Evolutionary conservation across 352 stramenopile species (phyloP), one percentile per base, ranked within the genome.

Genomic region (Phytophthora vignae): DNA sequence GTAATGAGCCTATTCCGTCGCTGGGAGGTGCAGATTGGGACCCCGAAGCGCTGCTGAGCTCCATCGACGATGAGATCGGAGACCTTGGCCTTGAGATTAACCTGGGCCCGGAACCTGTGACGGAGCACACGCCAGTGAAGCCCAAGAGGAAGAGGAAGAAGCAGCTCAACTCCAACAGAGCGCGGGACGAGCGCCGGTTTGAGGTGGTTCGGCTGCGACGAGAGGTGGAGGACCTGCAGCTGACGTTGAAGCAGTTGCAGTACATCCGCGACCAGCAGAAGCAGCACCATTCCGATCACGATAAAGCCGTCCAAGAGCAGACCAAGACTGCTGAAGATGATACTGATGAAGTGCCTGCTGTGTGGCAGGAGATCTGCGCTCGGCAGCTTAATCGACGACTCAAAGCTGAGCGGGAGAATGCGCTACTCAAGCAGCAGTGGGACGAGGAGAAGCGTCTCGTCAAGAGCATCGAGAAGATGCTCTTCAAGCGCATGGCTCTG

Each of bases 381-480:
- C 60, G 61, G 2, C 73, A 83, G 38, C 50, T 70, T 7, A 21
- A 64, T 52, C 63, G 61, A 50, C 60, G 72, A 1, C 9, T 71
- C 27, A 73, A 76, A 31, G 60, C 58, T 25, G 73, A 81, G 42
- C 46, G 36, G 7, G 73, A 81, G 48, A 83, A 83, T 46, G 29
- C 44, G 7, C 66, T 49, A 17, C 70, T 83, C 50, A 83, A 81
- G 54, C 60, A 66, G 8, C 57, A 59, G 10, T 67, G 68, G 19
- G 73, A 81, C 46, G 64, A 67, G 44, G 73, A 83, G 50, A 62
- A 71, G n/a, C 60, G 72, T 1, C 25, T 81, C 6, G 69, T 71
- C 22, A 76, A 81, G 44, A 74, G 62, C 33, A 69, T 83, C 14
- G 65, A 79, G 46, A 79, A 71, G 27, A 70, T 78, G 38, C 44